These are phyloP conservation scores for Phaeotremella skinneri DNA, from an alignment of 768 basidiomycete genomes.

Conservation along the genomic window DNA sequence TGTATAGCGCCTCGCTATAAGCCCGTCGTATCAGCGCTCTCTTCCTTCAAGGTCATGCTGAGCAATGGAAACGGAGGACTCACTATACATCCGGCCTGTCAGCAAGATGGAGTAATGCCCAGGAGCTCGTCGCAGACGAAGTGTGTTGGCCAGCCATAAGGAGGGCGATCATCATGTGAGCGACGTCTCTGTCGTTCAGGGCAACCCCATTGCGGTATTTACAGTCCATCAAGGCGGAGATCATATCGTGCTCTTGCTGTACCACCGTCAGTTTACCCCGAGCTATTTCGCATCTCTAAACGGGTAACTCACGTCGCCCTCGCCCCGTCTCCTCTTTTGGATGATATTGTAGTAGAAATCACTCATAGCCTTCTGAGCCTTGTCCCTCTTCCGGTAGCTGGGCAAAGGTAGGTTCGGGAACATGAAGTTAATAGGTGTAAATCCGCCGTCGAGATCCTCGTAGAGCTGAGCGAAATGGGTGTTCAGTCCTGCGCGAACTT, in stretches of 20 bases:
- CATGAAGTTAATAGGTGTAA: conserved; percentile 92
- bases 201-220: conserved; percentile 75
- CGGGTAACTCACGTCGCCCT: conserved; percentile 52
- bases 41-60: too few species aligned
- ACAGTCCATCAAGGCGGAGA: conserved; percentile 77
- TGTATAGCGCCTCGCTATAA: conserved; percentile 71
- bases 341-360: conserved; percentile 89
- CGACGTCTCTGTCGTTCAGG: conserved; percentile 84
- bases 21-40: background rate
- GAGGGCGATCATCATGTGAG: conserved; percentile 97
- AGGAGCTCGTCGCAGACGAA: conserved; percentile 84
- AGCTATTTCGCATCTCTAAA: background rate
- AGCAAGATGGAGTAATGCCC: conserved; percentile 85
- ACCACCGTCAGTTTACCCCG: background rate
- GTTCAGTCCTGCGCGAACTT: conserved; percentile 75
- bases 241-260: conserved; percentile 83
- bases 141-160: conserved; percentile 99
- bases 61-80: conserved; percentile 52
- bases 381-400: conserved; percentile 82
- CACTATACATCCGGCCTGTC: conserved; percentile 70
- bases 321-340: conserved; percentile 62
- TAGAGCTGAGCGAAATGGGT: conserved; percentile 80
- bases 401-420: conserved; percentile 90
- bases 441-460: conserved; percentile 88
- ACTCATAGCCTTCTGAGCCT: conserved; percentile 87